Evolutionary conservation across 768 basidiomycete species (phyloP), one percentile per base, ranked within the genome.

Genomic region (Rossbeevera mucosa): DNA sequence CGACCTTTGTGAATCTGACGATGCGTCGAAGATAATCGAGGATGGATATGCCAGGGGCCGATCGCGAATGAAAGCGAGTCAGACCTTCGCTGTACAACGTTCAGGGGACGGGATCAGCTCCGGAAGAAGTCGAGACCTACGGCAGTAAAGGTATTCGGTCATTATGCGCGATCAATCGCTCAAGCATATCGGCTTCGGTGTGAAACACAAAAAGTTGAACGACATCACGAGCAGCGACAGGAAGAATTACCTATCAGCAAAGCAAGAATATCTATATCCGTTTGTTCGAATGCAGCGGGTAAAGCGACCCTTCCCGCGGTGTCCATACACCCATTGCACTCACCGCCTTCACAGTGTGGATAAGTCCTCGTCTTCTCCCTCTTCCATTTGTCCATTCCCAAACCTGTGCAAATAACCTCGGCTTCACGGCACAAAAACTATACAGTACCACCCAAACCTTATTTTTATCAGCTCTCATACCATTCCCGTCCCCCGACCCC

Each of bases 11-110:
- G 70, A 91, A 98, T 61, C 81, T 83, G 60, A 96, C 88, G 62
- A 99, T 95, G 49, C 96, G 89, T 60, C 85, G 81, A 52, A 98
- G 79, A 72, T 99, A 99, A 67, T 98, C 96, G 57, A 91, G 76
- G 45, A 98, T 84, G 57, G 78, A 80, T 70, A 98, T 98, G 54
- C 74, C 78, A 41, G 96, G 95, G 5, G 93, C 80, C 8, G 94
- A 83, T 59, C 94, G 82, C 28, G 94, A 97, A 72, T 99, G 96
- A 69, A 99, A 99, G 50, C 94, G 86, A 43, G 96, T 97, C 57
- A 99, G 79, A 58, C 86, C 83, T 75, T 91, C 88, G 28, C 91
- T 93, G 66, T 41, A 48, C 53, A 62, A 44, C 54, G 51, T 65
- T 62, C 53, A 55, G 61, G 66, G 54, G 50, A 65, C 61, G 60